Base-by-base conservation (phyloP, 345 rosid genomes). In the Hirschfeldia incana region DNA sequence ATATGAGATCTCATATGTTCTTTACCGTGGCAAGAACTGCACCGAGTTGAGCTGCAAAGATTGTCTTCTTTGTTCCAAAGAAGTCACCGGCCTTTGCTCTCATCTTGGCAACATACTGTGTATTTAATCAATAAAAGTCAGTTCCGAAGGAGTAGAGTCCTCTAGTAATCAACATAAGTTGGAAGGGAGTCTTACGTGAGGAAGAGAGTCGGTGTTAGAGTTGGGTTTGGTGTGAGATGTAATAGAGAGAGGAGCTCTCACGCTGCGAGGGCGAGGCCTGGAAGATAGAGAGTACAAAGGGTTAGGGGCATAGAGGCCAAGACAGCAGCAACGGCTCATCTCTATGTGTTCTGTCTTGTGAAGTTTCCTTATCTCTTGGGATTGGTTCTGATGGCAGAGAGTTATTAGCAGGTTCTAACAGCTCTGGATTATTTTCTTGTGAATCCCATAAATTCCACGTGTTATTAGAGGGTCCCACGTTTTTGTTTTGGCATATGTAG, bases 1-100 rank as follows among this genome's bases (percentile, higher is more conserved):
- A 65, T 13, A 36, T 15, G 28, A 62, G n/a, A 55, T 49, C 49
- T 6, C 32, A 0, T 8, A 42, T 55, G 33, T 8, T 6, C 81
- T n/a, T 83, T 76, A 91, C 97, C 66, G 86, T 44, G 75, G 87
- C 87, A 53, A 88, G 69, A 55, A 89, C 75, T 60, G 88, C 87
- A 69, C 87, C 94, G 58, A 87, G 67, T 81, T 86, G 91, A 77
- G 89, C 67, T 61, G 85, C 89, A 75, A 86, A 74, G 74, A 85
- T 75, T 53, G 83, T 74, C 61, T 77, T 88, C 72, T 85, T 89
- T 16, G 55, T 65, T 71, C 75, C 81, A 57, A 69, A 36, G 60
- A 1, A 74, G 10, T 69, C 80, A 33, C 9, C 17, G 2, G 78
- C 53, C 28, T 67, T 84, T 64, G 37, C 68, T 79, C 70, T 68